Percentiles rank a stretch among this genome's conserved stretches.
Conservation (phyloP, 2,329 filamentous ascomycete species). For the Cladophialophora yegresii region DNA sequence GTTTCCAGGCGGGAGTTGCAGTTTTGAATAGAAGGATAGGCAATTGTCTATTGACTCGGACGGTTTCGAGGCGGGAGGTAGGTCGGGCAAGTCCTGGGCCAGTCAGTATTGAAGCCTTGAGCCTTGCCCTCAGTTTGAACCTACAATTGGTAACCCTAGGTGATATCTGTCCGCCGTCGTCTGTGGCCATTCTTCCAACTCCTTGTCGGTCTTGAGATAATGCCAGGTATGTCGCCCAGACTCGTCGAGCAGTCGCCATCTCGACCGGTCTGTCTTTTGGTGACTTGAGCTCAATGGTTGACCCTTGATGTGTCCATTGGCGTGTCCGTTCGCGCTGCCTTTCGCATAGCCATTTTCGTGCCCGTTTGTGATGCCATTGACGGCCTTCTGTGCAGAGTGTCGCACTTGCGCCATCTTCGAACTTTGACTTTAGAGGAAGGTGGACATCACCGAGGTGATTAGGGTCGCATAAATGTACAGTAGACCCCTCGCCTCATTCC, state of each 20-base stretch:
- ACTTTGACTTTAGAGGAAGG: background rate
- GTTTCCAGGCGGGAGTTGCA: constrained; percentile 85
- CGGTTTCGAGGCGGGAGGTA: constrained; percentile 70
- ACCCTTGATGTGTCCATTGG: constrained; percentile 22
- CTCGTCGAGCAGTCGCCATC: constrained; percentile 84
- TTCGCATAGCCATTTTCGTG: constrained; percentile 12
- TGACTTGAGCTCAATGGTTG: background rate
- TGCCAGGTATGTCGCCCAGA: constrained; percentile 90
- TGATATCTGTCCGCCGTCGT: constrained; percentile 86
- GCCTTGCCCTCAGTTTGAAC: background rate
- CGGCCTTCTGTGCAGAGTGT: constrained; percentile 18
- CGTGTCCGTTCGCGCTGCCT: constrained; percentile 11
- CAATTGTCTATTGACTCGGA: constrained; percentile 80
- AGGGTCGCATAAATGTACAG: background rate
- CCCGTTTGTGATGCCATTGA: constrained; percentile 9
- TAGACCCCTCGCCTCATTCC: background rate
- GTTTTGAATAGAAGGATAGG: constrained; percentile 81
- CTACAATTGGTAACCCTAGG: constrained; percentile 75
- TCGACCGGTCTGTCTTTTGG: constrained; percentile 70
- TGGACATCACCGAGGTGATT: background rate
- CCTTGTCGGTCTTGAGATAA: constrained; percentile 74
- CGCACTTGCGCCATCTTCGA: constrained; percentile 19
- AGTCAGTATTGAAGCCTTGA: constrained; percentile 13
- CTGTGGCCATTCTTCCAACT: constrained; percentile 78
- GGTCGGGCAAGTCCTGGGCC: constrained; percentile 68